These are phyloP conservation scores for Penicillium italicum DNA, from an alignment of 2,329 filamentous ascomycete species.

Conservation along the genomic window DNA sequence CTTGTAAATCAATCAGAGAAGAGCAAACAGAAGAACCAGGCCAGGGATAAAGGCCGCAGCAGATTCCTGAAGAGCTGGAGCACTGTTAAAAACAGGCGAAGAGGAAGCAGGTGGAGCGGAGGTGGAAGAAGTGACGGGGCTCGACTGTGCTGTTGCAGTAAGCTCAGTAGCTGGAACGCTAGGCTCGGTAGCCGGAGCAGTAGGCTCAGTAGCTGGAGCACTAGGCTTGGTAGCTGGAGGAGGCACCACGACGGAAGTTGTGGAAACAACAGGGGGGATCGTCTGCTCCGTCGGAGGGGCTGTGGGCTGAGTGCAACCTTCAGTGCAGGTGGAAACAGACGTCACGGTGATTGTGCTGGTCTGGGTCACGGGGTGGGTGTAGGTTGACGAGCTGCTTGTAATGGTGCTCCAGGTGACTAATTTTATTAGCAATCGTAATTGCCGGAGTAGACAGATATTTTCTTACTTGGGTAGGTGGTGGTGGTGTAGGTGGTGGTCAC, in stretches of 20 bases:
- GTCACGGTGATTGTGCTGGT: slow-evolving; percentile 25
- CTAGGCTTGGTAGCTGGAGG: not conserved
- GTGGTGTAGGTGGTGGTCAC: slow-evolving; percentile 25
- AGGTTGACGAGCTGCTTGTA: slow-evolving; percentile 20
- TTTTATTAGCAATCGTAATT: slow-evolving; percentile 10
- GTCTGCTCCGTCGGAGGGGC: not conserved
- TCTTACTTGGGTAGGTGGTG: slow-evolving; percentile 31
- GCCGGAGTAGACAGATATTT: not conserved
- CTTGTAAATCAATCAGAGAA: slow-evolving; percentile 13
- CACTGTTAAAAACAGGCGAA: slow-evolving; percentile 17
- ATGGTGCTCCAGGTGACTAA: slow-evolving; percentile 23
- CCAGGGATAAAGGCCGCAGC: slow-evolving; percentile 16
- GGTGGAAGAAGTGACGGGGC: not conserved
- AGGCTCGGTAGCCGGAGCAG: not conserved
- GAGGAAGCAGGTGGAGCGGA: slow-evolving; percentile 6
- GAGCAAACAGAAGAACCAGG: slow-evolving; percentile 14
- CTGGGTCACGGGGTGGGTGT: slow-evolving; percentile 24
- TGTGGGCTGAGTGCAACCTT: slow-evolving; percentile 14
- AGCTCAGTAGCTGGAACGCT: not conserved
- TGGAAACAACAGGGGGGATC: not conserved
- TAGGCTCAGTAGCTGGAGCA: not conserved
- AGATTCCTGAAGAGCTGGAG: slow-evolving; percentile 17
- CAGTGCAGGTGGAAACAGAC: slow-evolving; percentile 21
- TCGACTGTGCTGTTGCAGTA: not conserved
- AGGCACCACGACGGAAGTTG: not conserved